Percentiles rank a stretch among this genome's conserved stretches.
Conservation (phyloP, 768 basidiomycete genomes). For the Lactifluus volemus region DNA sequence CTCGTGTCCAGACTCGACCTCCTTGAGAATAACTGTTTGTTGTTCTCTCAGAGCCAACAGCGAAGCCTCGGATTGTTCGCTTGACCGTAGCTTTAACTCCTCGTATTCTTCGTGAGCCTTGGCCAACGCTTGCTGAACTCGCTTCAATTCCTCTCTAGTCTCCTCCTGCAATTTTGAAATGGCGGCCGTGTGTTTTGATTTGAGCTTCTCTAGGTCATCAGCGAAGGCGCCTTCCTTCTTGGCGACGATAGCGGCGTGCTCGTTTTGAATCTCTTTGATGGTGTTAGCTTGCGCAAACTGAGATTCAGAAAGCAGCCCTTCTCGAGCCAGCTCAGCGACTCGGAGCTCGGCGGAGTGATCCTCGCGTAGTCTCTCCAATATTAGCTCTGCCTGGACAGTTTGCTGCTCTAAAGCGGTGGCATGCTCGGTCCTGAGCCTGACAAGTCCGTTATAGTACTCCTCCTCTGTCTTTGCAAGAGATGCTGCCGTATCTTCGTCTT, state of each 20-base stretch:
- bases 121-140: conserved; percentile 35
- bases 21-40: conserved; percentile 44
- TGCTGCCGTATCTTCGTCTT: conserved; percentile 49
- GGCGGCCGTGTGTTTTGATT: conserved; percentile 52
- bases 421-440: conserved; percentile 68
- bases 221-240: conserved; percentile 57
- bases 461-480: conserved; percentile 63
- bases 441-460: conserved; percentile 74
- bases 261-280: conserved; percentile 60
- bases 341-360: conserved; percentile 70
- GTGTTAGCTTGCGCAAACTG: conserved; percentile 55
- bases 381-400: conserved; percentile 48
- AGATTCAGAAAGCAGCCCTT: conserved; percentile 68
- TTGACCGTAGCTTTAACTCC: conserved; percentile 30
- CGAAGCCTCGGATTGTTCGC: conserved; percentile 41
- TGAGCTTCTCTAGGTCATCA: conserved; percentile 58
- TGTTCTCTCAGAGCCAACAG: conserved; percentile 43
- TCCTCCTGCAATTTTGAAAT: conserved; percentile 48
- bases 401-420: conserved; percentile 54
- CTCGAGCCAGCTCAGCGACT: conserved; percentile 64
- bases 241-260: conserved; percentile 55
- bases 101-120: conserved; percentile 38
- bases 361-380: conserved; percentile 61
- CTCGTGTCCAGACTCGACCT: conserved; percentile 48
- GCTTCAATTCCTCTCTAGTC: conserved; percentile 42